Evolutionary conservation across 192 early-diverging fungal genomes (phyloP).

Genomic region (Podila verticillata): DNA sequence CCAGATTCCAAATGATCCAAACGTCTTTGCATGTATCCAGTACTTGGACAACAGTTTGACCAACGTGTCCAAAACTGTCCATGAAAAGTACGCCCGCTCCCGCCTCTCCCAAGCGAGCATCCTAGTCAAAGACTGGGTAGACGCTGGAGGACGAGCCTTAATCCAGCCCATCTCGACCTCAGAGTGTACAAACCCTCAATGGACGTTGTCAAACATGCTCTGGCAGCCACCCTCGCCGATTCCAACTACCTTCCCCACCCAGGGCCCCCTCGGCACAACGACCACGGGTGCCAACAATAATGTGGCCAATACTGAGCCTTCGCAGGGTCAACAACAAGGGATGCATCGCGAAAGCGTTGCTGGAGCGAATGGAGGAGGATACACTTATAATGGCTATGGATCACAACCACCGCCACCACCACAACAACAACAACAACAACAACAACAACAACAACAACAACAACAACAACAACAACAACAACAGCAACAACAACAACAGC

Average conservation of each 20-base stretch:
- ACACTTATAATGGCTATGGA: neutral
- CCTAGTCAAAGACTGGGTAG: conserved; percentile 53
- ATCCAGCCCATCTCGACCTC: conserved; percentile 42
- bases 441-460: conserved; percentile 5
- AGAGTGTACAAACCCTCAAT: conserved; percentile 23
- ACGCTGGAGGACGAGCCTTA: conserved; percentile 39
- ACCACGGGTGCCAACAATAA: neutral
- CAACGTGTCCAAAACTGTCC: conserved; percentile 49
- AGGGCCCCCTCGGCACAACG: neutral
- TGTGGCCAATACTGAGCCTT: neutral
- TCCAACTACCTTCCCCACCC: conserved; percentile 38
- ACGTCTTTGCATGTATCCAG: conserved; percentile 35
- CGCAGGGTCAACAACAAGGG: neutral
- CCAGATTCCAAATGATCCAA: conserved; percentile 40
- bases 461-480: conserved; percentile 7
- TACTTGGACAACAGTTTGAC: conserved; percentile 47
- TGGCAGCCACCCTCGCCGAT: conserved; percentile 50
- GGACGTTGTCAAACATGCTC: conserved; percentile 46
- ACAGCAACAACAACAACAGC: conserved; percentile 10
- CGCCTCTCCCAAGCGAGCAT: conserved; percentile 52
- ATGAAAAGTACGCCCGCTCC: conserved; percentile 47
- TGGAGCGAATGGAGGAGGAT: neutral
- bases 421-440: conserved; percentile 13
- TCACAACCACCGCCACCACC: neutral
- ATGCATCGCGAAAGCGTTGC: neutral